Percentiles rank a stretch among this genome's conserved stretches.
Evolutionary conservation across 306 rosid species (phyloP).

Genomic region (Fragaria ananassa): DNA sequence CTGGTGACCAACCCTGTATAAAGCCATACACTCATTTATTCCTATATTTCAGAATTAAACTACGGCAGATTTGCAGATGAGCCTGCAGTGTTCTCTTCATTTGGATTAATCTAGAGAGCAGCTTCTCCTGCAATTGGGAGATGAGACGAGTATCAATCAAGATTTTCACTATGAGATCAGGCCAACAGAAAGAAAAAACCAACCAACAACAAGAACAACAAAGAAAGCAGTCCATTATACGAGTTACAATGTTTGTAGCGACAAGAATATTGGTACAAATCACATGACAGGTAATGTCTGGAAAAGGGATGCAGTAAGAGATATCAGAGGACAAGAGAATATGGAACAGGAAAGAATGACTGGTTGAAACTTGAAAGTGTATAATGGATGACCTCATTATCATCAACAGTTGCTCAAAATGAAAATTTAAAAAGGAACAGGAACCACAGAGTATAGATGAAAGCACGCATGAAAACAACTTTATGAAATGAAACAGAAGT

Average conservation of each 20-base stretch:
- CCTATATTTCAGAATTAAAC: neutral
- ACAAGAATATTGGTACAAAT: neutral
- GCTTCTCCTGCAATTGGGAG: slow-evolving; percentile 29
- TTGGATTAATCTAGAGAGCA: slow-evolving; percentile 2
- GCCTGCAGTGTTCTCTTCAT: neutral
- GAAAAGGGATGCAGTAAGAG: neutral
- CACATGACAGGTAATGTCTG: neutral
- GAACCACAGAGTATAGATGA: neutral
- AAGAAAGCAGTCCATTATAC: neutral
- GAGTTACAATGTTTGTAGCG: neutral
- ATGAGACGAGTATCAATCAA: neutral
- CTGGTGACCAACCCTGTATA: neutral
- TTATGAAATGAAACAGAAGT: neutral
- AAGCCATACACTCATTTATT: slow-evolving; percentile 4
- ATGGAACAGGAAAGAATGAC: neutral
- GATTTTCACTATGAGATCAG: neutral
- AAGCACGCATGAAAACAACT: neutral
- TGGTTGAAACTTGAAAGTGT: neutral
- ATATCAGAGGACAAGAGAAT: neutral
- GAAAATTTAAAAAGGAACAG: neutral
- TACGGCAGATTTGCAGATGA: neutral
- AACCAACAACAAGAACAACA: too few relatives aligned
- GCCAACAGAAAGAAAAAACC: neutral
- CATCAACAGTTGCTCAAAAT: neutral
- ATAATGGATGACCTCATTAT: neutral